phyloP scores from a whole-genome alignment of 2,329 filamentous ascomycete genomes.

The Mariannaea sp. region DNA sequence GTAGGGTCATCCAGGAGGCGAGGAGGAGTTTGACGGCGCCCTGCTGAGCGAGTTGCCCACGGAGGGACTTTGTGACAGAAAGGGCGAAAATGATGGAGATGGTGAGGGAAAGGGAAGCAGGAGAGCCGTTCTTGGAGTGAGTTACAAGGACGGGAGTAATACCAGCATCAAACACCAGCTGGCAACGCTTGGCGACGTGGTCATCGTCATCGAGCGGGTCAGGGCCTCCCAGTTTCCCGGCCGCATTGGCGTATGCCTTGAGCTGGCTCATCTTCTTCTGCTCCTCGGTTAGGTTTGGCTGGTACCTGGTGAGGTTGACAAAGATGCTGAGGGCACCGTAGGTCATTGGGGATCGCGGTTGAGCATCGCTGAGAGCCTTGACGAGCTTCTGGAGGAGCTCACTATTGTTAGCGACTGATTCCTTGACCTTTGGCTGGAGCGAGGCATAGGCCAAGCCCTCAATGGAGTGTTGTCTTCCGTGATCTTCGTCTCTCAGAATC shows the following conservation, averaged over 20 bases:
- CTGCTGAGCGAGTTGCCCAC: slow-evolving; percentile 86
- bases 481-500: slow-evolving; percentile 62
- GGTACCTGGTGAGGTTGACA: slow-evolving; percentile 81
- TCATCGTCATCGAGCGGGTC: slow-evolving; percentile 77
- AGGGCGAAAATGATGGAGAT: slow-evolving; percentile 79
- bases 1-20: slow-evolving; percentile 67
- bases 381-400: slow-evolving; percentile 73
- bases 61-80: slow-evolving; percentile 72
- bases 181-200: slow-evolving; percentile 76
- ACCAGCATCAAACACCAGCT: slow-evolving; percentile 76
- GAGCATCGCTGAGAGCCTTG: slow-evolving; percentile 61
- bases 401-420: slow-evolving; percentile 72
- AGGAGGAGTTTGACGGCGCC: slow-evolving; percentile 88
- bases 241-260: slow-evolving; percentile 90
- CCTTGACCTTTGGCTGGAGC: slow-evolving; percentile 82
- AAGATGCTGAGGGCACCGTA: slow-evolving; percentile 89
- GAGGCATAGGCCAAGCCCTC: slow-evolving; percentile 94
- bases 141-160: slow-evolving; percentile 77
- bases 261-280: slow-evolving; percentile 90
- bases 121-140: slow-evolving; percentile 73
- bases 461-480: slow-evolving; percentile 70
- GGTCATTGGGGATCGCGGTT: slow-evolving; percentile 70
- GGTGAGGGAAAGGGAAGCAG: slow-evolving; percentile 72
- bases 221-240: slow-evolving; percentile 64
- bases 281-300: slow-evolving; percentile 80